A percentile compares a stretch with the other conserved stretches of the same genome.
Evolutionary conservation across 805 yeast genomes (phyloP).

Genomic region (Torulaspora delbrueckii): DNA sequence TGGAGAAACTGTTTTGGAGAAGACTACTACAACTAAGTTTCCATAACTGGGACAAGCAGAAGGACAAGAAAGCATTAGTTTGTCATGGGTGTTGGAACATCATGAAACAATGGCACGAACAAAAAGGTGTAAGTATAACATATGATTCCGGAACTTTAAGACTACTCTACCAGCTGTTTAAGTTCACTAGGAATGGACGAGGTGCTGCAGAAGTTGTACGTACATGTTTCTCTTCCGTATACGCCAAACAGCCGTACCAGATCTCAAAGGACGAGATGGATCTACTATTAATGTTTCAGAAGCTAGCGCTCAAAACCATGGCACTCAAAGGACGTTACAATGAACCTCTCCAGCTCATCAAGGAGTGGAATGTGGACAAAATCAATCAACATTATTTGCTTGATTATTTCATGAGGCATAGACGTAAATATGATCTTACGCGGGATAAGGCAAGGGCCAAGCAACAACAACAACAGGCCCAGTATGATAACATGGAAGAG

Average conservation of each 20-base stretch:
- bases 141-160: constrained; percentile 18
- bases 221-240: constrained; percentile 9
- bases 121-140: constrained; percentile 13
- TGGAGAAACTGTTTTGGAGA: constrained; percentile 28
- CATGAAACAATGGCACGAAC: constrained; percentile 25
- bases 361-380: constrained; percentile 20
- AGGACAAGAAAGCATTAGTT: constrained; percentile 16
- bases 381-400: constrained; percentile 14
- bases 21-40: constrained; percentile 20
- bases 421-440: constrained; percentile 6
- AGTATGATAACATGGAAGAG: constrained; percentile 27
- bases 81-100: constrained; percentile 22
- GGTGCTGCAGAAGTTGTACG: constrained; percentile 19
- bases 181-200: constrained; percentile 15
- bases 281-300: constrained; percentile 21
- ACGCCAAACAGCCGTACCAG: constrained; percentile 7
- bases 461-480: constrained; percentile 4
- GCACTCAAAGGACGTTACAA: constrained; percentile 13
- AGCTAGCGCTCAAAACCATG: constrained; percentile 17
- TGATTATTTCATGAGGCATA: constrained; percentile 11
- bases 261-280: constrained; percentile 8
- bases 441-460: constrained; percentile 5
- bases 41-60: constrained; percentile 14
- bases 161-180: constrained; percentile 17
- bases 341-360: constrained; percentile 20